Evolutionary conservation across 2,329 filamentous ascomycete genomes (phyloP).

Genomic region (Neocucurbitaria cava): DNA sequence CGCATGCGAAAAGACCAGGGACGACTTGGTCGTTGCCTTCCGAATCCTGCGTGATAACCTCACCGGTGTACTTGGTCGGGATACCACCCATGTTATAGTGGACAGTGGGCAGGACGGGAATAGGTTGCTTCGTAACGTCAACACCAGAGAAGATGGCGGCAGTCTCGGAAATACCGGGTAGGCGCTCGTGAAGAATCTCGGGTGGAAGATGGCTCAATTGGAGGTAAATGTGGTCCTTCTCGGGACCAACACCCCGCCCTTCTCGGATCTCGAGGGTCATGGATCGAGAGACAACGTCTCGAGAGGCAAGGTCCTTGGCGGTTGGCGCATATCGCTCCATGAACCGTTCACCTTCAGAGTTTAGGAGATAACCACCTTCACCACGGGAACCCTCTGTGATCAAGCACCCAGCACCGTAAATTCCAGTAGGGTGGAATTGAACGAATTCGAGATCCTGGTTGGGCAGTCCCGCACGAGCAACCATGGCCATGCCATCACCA

Average conservation of each 20-base stretch:
- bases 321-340: slow-evolving; percentile 99
- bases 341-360: slow-evolving; percentile 97
- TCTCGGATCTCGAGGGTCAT: slow-evolving; percentile 99
- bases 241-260: slow-evolving; percentile 92
- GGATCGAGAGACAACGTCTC: slow-evolving; percentile 94
- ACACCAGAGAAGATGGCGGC: slow-evolving; percentile 97
- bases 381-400: slow-evolving; percentile 98
- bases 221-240: slow-evolving; percentile 98
- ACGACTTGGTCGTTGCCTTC: slow-evolving; percentile 90
- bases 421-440: slow-evolving; percentile 98
- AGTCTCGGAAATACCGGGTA: slow-evolving; percentile 98
- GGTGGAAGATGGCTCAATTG: slow-evolving; percentile 94
- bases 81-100: slow-evolving; percentile 99
- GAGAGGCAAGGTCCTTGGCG: slow-evolving; percentile 94
- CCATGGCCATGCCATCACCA: slow-evolving; percentile 99
- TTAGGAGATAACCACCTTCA: slow-evolving; percentile 96
- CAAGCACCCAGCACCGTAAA: slow-evolving; percentile 94
- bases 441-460: slow-evolving; percentile 99
- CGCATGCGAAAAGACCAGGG: slow-evolving; percentile 92
- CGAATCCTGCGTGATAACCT: slow-evolving; percentile 89
- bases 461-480: slow-evolving; percentile 93
- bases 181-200: slow-evolving; percentile 91
- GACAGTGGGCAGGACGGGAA: slow-evolving; percentile 93
- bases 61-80: slow-evolving; percentile 94
- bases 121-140: slow-evolving; percentile 95